Evolutionary conservation across 106 monocot species (phyloP).

Genomic region (Allium fistulosum): DNA sequence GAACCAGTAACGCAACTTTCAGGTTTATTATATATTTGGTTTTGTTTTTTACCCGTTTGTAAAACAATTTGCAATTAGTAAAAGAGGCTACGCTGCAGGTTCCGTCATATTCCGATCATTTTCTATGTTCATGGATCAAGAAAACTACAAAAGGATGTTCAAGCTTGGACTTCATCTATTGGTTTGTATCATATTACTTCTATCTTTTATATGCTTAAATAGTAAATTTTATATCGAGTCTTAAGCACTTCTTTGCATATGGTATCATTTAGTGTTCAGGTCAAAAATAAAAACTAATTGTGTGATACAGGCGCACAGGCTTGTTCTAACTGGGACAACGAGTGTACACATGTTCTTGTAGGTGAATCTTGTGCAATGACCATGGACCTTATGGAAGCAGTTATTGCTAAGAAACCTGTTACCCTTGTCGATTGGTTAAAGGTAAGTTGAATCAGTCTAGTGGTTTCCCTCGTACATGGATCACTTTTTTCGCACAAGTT

Average conservation of each 20-base stretch:
- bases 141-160: conserved; percentile 17
- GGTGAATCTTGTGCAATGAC: conserved; percentile 54
- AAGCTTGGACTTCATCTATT: conserved; percentile 52
- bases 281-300: too few species aligned
- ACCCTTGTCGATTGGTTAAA: conserved; percentile 53
- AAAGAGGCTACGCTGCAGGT: conserved; percentile 30
- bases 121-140: conserved; percentile 29
- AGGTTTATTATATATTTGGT: conserved; percentile 39
- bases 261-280: too few species aligned
- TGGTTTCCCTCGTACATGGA: background rate
- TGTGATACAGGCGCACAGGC: conserved; percentile 41
- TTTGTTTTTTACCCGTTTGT: background rate
- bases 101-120: conserved; percentile 45
- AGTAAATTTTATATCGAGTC: too few species aligned
- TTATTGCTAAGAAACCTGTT: conserved; percentile 56
- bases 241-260: too few species aligned
- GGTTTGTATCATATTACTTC: conserved; percentile 36
- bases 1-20: conserved; percentile 81
- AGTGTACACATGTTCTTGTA: conserved; percentile 75
- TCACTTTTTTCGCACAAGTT: too few species aligned
- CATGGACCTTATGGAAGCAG: conserved; percentile 57
- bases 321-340: conserved; percentile 48
- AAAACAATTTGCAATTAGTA: background rate
- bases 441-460: conserved; percentile 21
- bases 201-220: background rate